A percentile compares a stretch with the other conserved stretches of the same genome.
These are phyloP conservation scores for Erythrobasidium hasegawianum DNA, from an alignment of 1,284 basidiomycete species.

Conservation along the genomic window DNA sequence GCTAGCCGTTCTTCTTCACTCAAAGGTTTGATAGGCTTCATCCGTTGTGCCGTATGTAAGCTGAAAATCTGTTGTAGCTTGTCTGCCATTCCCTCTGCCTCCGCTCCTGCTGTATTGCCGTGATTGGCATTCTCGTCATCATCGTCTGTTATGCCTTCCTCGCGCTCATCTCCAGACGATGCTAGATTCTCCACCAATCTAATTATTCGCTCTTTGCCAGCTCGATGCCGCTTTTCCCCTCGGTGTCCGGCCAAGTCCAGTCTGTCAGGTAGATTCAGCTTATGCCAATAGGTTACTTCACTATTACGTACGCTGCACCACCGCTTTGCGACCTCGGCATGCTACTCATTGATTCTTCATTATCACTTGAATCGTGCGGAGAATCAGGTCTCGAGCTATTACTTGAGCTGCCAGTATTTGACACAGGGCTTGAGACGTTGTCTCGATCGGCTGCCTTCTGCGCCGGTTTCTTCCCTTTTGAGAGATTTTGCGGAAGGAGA, in stretches of 20 bases:
- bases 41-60: constrained; percentile 40
- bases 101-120: constrained; percentile 7
- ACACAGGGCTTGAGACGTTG: too few species aligned
- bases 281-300: background rate
- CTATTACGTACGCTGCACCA: constrained; percentile 25
- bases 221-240: constrained; percentile 5
- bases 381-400: background rate
- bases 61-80: constrained; percentile 37
- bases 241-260: constrained; percentile 18
- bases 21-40: constrained; percentile 32
- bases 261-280: background rate
- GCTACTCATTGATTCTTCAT: constrained; percentile 7
- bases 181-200: constrained; percentile 25
- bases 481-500: constrained; percentile 17
- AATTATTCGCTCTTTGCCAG: constrained; percentile 7
- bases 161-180: constrained; percentile 24
- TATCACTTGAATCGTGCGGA: constrained; percentile 7
- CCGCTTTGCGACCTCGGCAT: constrained; percentile 27
- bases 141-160: background rate
- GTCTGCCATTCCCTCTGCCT: constrained; percentile 28
- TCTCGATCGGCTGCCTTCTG: background rate
- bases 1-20: background rate
- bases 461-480: constrained; percentile 8
- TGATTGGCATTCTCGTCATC: background rate
- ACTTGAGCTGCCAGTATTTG: too few species aligned